A percentile compares a stretch with the other conserved stretches of the same genome.
Conservation (phyloP, 2,329 filamentous ascomycete genomes). For the Helotiales sp. region DNA sequence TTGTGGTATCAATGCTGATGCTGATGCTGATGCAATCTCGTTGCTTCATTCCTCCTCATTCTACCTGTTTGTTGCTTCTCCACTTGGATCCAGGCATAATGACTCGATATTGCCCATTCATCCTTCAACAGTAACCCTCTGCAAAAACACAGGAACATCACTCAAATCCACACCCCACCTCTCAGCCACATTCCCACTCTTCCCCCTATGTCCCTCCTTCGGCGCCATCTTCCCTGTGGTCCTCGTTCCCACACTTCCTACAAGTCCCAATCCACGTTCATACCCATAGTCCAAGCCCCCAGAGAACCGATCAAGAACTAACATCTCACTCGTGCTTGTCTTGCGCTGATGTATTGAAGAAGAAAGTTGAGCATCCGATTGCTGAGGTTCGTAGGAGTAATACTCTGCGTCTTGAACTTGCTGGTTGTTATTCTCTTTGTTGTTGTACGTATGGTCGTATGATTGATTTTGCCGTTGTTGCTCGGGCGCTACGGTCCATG, state of each 20-base stretch:
- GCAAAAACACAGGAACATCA: slow-evolving; percentile 28
- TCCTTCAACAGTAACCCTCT: slow-evolving; percentile 7
- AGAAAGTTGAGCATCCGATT: slow-evolving; percentile 5
- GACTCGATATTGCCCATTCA: too few relatives aligned
- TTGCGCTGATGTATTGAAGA: slow-evolving; percentile 9
- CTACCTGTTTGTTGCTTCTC: neutral
- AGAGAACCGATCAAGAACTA: slow-evolving; percentile 27
- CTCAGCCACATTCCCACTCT: slow-evolving; percentile 12
- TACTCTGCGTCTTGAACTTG: neutral
- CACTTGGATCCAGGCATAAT: too few relatives aligned
- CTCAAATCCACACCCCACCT: slow-evolving; percentile 26
- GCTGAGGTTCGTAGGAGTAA: slow-evolving; percentile 18
- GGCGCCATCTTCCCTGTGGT: slow-evolving; percentile 11
- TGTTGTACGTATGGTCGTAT: slow-evolving; percentile 28
- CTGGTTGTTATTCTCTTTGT: slow-evolving; percentile 10
- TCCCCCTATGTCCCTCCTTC: slow-evolving; percentile 3
- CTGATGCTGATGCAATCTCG: neutral
- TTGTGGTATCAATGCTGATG: neutral
- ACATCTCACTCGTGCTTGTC: slow-evolving; percentile 25
- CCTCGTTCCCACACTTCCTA: slow-evolving; percentile 20
- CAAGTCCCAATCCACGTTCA: slow-evolving; percentile 21
- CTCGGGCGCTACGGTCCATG: neutral
- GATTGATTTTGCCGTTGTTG: neutral
- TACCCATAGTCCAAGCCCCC: slow-evolving; percentile 26
- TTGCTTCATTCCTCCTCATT: neutral